Evolutionary conservation across 202 grass and related monocot species (phyloP), one percentile per base, ranked within the genome.

Genomic region (Thinopyrum obtusiflorum): DNA sequence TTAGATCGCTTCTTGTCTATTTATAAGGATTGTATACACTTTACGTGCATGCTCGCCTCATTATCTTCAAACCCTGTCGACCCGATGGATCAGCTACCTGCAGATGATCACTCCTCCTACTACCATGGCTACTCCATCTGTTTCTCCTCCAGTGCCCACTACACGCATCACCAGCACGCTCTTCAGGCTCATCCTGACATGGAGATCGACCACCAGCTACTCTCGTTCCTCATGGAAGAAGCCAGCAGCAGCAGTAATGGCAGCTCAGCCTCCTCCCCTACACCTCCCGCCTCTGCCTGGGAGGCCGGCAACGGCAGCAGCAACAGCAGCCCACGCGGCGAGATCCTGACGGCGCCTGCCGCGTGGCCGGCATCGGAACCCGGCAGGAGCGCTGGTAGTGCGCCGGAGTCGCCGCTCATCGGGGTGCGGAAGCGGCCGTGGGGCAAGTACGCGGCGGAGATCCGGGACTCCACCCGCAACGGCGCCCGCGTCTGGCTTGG

Each of bases 361-460:
- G 42, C 42, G 71, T 27, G n/a, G 36, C 20, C 72, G 44, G 15
- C 44, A 75, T 31, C 10, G 2, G 72, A 53, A 6, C 7, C 23
- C 15, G 40, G 27, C 14, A 15, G 71, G 44, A 46, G 44, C 72
- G 18, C 31, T 6, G 4, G 31, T 0, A 6, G 70, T 44, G 9
- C 44, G 73, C 44, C 72, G 11, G 40, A 75, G 25, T 49, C 73
- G 23, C 36, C 39, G 14, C 37, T 31, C 17, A 84, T 84, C 61
- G 82, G 87, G 1, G 82, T 89, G 68, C 76, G 87, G 25, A 80
- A 59, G 82, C 77, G 90, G 23, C 88, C 88, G 1, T 95, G 93
- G 90, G 93, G 90, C n/a, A 92, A 92, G 72, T 95, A 85, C 66
- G 86, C 93, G 15, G 88, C 86, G 0, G 93, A 95, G 88, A 95